Base-by-base conservation (phyloP, 2,329 filamentous ascomycete genomes). In the Diplodia corticola region DNA sequence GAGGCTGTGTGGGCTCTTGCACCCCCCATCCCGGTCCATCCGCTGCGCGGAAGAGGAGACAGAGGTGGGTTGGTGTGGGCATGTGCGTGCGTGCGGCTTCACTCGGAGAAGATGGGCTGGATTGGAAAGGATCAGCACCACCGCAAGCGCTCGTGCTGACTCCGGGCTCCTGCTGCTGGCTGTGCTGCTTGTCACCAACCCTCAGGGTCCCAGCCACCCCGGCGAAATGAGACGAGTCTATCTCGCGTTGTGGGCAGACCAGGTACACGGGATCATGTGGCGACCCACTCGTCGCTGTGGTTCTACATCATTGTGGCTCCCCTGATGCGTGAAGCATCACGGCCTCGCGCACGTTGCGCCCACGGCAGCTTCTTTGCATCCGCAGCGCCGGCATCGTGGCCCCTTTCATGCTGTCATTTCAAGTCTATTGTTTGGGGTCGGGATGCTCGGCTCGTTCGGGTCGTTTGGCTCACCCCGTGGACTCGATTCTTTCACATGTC, bases 251-350 rank as follows among this genome's bases (percentile, higher is more conserved):
- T 22, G 57, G 48, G 49, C 57, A 61, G 57, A 61, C 57, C 57
- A 61, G 44, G 57, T 49, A 48, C 57, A 49, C 57, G 57, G 57
- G 44, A 28, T 61, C 57, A 49, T 33, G 40, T 35, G 10, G 57
- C 12, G 57, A 46, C 44, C 57, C 57, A 61, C 55, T 49, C 48
- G 57, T 49, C 49, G 40, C 20, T 49, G 57, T 49, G 57, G n/a
- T 61, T 61, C 57, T 35, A 61, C 57, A 61, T 61, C 57, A 61
- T 61, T 49, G 57, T 61, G 57, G 57, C 57, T 49, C 57, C 44
- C 57, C 57, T 61, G 57, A 61, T 28, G 40, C n/a, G 40, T 44
- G 40, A 46, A 61, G 44, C 28, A 49, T 46, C 26, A 61, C 48
- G 57, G 10, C 57, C 28, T 44, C 57, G 48, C 44, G 44, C 37